Base-by-base conservation (phyloP, 2,329 filamentous ascomycete species). In the Reticulascus tulasneorum region DNA sequence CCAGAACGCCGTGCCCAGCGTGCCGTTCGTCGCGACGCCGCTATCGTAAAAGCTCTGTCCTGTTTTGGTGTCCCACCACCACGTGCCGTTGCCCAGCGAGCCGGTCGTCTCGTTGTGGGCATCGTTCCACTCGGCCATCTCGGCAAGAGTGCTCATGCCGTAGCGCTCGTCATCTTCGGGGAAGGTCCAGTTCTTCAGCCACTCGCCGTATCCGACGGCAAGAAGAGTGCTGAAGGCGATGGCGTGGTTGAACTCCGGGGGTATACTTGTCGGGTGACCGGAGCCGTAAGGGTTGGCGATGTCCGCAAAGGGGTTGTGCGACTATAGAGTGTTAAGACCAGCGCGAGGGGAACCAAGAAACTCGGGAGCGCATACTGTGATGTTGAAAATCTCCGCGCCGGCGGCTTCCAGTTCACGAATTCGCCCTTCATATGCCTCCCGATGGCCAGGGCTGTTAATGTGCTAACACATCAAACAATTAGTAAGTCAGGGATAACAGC, bases 201-300 rank as follows among this genome's bases (percentile, higher is more conserved):
- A 47, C 20, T 47, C 46, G n/a, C 33, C 47, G 10, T 49, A 49
- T 9, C 30, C 47, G 6, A 47, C 47, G 2, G 45, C 43, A 5
- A 48, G 39, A 17, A 49, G 45, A 1, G 43, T 41, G n/a, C 41
- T 37, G 18, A 38, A 46, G 10, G 33, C 35, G 12, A 44, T 33
- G n/a, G 38, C 19, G 9, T 48, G 46, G 12, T 36, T 24, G 31
- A 28, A 37, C 16, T 40, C 31, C 2, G 26, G 29, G 23, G 44
- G 33, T 3, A 35, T 27, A 11, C 38, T 33, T 3, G 35, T 19
- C 6, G 43, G 37, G 8, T 44, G 45, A 3, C 45, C 45, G 17
- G 37, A 38, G 6, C 37, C 44, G 21, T 46, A 41, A 7, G 32
- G 33, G 19, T 31, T 44, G 10, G 43, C 43, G 16, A 46, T 37